Conservation (phyloP, 1,284 basidiomycete genomes). For the Ganoderma sinense region DNA sequence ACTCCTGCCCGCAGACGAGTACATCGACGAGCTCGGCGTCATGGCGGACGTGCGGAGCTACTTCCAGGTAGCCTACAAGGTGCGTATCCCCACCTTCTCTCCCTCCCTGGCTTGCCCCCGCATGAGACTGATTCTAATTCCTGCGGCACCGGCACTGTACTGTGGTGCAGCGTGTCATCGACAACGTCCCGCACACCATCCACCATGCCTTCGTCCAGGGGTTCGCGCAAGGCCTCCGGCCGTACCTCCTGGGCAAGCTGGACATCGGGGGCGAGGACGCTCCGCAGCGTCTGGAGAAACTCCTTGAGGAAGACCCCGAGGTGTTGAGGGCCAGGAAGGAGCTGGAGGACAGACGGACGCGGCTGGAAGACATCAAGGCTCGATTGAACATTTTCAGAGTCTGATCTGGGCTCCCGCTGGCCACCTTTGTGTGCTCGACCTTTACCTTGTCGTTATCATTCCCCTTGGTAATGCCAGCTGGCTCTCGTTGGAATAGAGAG, state of each 20-base stretch:
- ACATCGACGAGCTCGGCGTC: constrained; percentile 33
- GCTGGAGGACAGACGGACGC: constrained; percentile 38
- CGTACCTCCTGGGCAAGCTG: constrained; percentile 49
- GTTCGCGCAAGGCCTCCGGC: constrained; percentile 46
- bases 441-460: no score
- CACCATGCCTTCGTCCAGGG: constrained; percentile 56
- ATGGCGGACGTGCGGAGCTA: constrained; percentile 40
- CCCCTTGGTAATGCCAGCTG: no score
- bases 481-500: no score
- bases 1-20: constrained; percentile 20
- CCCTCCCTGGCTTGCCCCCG: no score
- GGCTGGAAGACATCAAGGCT: constrained; percentile 47
- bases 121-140: no score
- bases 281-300: constrained; percentile 40
- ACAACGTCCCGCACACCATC: constrained; percentile 57
- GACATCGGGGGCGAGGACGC: constrained; percentile 25
- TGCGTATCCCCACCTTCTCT: constrained; percentile 8
- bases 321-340: constrained; percentile 39
- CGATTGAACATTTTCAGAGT: constrained; percentile 37
- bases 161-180: constrained; percentile 43
- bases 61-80: constrained; percentile 39
- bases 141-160: background rate
- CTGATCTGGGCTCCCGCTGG: no score
- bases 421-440: no score
- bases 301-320: constrained; percentile 54